phyloP scores from a whole-genome alignment of 805 yeast species.

The Hemisphaericaspora nanyangensis region DNA sequence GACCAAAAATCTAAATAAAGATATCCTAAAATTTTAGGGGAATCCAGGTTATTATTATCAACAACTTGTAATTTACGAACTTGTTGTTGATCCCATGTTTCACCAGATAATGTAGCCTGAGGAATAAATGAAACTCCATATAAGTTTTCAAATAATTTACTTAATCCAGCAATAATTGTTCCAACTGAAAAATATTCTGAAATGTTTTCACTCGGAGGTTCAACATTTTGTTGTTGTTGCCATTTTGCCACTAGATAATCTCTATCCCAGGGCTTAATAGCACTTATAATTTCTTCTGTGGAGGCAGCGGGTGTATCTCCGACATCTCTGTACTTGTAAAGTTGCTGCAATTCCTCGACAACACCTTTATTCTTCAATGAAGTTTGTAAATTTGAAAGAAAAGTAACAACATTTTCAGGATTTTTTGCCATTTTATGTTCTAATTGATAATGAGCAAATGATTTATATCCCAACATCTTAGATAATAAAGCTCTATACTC shows the following conservation, averaged over 20 bases:
- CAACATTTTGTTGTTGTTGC: conserved; percentile 21
- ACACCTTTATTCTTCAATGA: conserved; percentile 48
- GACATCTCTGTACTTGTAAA: conserved; percentile 37
- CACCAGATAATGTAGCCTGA: conserved; percentile 59
- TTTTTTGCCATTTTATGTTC: conserved; percentile 85
- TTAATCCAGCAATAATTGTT: conserved; percentile 78
- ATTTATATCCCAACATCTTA: conserved; percentile 60
- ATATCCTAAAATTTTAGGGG: conserved; percentile 61
- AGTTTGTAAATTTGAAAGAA: conserved; percentile 56
- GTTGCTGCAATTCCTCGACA: conserved; percentile 48
- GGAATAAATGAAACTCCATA: conserved; percentile 80
- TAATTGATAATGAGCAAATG: conserved; percentile 77
- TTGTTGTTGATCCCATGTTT: conserved; percentile 77
- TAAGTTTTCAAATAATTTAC: conserved; percentile 60
- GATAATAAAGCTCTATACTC: conserved; percentile 69
- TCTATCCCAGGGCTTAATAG: conserved; percentile 87
- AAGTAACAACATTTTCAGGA: conserved; percentile 71
- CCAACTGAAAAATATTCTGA: conserved; percentile 79
- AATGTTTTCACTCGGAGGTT: conserved; percentile 44
- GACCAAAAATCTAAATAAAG: conserved; percentile 87
- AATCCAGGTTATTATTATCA: conserved; percentile 51
- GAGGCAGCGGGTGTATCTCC: conserved; percentile 7
- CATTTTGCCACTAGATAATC: conserved; percentile 48
- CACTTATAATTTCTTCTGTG: conserved; percentile 28
- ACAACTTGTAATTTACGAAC: conserved; percentile 79